Base-by-base conservation (phyloP, 106 monocot species). In the Amphibolis antarctica region DNA sequence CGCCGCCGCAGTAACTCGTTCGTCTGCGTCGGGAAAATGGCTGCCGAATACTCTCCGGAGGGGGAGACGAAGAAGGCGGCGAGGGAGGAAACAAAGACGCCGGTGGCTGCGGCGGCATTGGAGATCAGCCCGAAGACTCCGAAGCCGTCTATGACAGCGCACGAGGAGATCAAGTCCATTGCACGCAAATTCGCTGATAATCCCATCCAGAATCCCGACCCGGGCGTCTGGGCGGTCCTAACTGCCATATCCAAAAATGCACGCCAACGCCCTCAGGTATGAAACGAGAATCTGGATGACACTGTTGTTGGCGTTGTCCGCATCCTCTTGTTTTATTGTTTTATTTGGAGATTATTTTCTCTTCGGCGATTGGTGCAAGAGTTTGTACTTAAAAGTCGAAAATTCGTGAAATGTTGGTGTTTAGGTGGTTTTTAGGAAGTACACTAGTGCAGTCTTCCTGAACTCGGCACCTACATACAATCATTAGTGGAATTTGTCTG, bases 191-290 rank as follows among this genome's bases (percentile, higher is more conserved):
- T 82, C 67, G 48, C 85, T 71, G 80, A 85, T 28, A 74, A 85
- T 20, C 87, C 91, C 29, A 17, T 98, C 10, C 75, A 76, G 63
- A 85, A 82, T 72, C 57, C 87, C 42, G 86, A 90, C 6, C 65
- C 66, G 48, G 84, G 74, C 29, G 87, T 74, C 46, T 98, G 98
- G 98, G 98, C 78, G 52, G 78, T 98, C 67, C 91, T 98, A 62
- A 98, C 91, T 1, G 91, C 91, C 67, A 88, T 98, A 47, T 91
- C 98, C 64, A 73, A 70, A 60, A 80, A 73, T 42, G 79, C 98
- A 12, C 84, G 98, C 52, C 82, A 76, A 30, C 68, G 98, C 1
- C 65, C 63, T 1, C 85, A 89, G 93, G 93, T 70, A 61, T n/a
- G 6, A 10, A 28, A 1, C 12, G 14, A 4, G 7, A 36, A 2